These are phyloP conservation scores for Gamarada debralockiae DNA, from an alignment of 495 filamentous ascomycete species.

Conservation along the genomic window DNA sequence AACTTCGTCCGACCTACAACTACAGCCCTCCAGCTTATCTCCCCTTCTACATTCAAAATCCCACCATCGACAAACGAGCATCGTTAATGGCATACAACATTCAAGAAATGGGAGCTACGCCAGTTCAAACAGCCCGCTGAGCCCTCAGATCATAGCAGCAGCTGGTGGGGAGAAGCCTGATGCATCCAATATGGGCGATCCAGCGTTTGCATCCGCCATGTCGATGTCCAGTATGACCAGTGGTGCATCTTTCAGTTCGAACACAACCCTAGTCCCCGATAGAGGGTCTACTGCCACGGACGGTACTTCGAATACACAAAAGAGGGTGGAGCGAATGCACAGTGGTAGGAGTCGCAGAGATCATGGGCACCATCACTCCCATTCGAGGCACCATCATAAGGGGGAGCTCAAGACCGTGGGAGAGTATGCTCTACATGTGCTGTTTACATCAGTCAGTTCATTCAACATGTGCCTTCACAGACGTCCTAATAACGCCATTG, in stretches of 20 bases:
- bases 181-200: constrained; percentile 42
- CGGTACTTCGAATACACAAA: constrained; percentile 30
- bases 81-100: constrained; percentile 91
- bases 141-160: constrained; percentile 78
- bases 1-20: constrained; percentile 9
- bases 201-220: constrained; percentile 24
- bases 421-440: constrained; percentile 93
- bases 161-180: constrained; percentile 42
- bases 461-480: not conserved
- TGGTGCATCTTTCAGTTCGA: constrained; percentile 22
- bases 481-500: constrained; percentile 20
- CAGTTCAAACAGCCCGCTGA: constrained; percentile 64
- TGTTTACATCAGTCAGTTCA: constrained; percentile 79
- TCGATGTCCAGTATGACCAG: constrained; percentile 15
- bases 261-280: constrained; percentile 18
- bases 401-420: constrained; percentile 84
- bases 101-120: constrained; percentile 75
- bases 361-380: constrained; percentile 74
- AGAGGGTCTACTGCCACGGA: constrained; percentile 15
- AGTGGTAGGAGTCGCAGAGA: constrained; percentile 65
- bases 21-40: constrained; percentile 12
- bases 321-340: constrained; percentile 57
- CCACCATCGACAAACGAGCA: constrained; percentile 90
- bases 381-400: constrained; percentile 71
- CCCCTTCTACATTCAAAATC: constrained; percentile 18